Conservation (phyloP, 345 rosid genomes). For the Aquilaria malaccensis region DNA sequence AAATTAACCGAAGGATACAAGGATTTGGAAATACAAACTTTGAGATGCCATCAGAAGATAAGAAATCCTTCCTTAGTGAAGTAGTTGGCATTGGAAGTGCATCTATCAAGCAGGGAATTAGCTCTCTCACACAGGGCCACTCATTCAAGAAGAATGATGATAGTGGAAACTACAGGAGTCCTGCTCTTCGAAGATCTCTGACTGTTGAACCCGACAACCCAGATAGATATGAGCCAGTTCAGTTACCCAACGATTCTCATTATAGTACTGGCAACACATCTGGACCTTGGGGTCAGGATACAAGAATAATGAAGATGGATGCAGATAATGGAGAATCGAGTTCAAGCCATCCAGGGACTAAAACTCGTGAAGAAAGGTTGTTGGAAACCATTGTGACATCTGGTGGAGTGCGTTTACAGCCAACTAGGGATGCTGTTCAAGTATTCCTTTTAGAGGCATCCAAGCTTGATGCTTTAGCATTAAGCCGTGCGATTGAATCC, state of each 20-base stretch:
- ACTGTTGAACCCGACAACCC: constrained; percentile 59
- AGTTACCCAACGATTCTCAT: constrained; percentile 39
- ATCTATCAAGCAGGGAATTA: constrained; percentile 86
- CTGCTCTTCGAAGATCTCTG: constrained; percentile 82
- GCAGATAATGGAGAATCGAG: constrained; percentile 36
- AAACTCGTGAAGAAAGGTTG: constrained; percentile 81
- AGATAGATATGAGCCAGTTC: constrained; percentile 67
- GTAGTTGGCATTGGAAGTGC: constrained; percentile 96
- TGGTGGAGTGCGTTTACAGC: constrained; percentile 94
- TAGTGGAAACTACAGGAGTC: constrained; percentile 74
- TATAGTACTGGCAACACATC: constrained; percentile 35
- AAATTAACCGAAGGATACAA: constrained; percentile 64
- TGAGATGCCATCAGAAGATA: constrained; percentile 71
- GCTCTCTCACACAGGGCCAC: constrained; percentile 65
- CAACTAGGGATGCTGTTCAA: constrained; percentile 90
- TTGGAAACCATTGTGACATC: constrained; percentile 90
- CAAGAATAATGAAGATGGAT: constrained; percentile 31
- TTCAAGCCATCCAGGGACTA: constrained; percentile 41
- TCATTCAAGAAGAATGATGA: constrained; percentile 64
- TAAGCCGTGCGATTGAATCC: constrained; percentile 71
- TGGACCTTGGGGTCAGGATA: constrained; percentile 61
- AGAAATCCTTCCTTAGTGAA: constrained; percentile 84
- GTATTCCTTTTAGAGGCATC: constrained; percentile 80
- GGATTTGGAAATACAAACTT: constrained; percentile 93
- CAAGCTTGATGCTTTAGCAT: constrained; percentile 65